Conservation (phyloP, 2,329 filamentous ascomycete species). For the Aspergillaceae sp. region DNA sequence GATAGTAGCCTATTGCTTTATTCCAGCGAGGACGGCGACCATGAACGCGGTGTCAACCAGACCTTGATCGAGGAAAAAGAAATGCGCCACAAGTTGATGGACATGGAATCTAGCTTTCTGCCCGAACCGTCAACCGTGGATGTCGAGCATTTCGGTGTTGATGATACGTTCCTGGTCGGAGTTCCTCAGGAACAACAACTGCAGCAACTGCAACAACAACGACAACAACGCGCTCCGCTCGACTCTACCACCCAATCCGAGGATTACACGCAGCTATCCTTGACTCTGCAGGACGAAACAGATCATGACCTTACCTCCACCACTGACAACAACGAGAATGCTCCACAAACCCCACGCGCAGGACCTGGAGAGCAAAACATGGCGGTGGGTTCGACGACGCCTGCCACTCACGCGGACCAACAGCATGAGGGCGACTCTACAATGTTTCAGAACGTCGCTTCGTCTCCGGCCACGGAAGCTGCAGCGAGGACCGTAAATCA, state of each 20-base stretch:
- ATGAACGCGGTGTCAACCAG: conserved; percentile 29
- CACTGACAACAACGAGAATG: conserved; percentile 4
- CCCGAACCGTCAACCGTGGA: conserved; percentile 44
- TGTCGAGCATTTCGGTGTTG: conserved; percentile 23
- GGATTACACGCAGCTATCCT: conserved; percentile 19
- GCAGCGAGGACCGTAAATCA: conserved; percentile 33
- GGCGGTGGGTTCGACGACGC: conserved; percentile 12
- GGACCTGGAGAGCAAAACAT: conserved; percentile 1
- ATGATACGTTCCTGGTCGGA: conserved; percentile 39
- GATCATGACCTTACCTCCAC: conserved; percentile 10
- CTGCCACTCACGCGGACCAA: conserved; percentile 8
- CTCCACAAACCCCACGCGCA: conserved; percentile 13
- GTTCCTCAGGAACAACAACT: conserved; percentile 14
- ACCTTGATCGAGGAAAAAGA: conserved; percentile 48
- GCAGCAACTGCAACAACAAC: no score
- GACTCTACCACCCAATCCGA: conserved; percentile 6
- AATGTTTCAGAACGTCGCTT: conserved; percentile 34
- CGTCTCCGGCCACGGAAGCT: conserved; percentile 39
- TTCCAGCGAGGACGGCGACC: conserved; percentile 21
- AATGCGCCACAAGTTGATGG: conserved; percentile 52
- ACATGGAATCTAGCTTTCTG: conserved; percentile 56
- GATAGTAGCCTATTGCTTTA: conserved; percentile 25
- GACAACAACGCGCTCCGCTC: conserved; percentile 3
- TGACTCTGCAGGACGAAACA: conserved; percentile 17
- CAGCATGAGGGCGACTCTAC: conserved; percentile 26